Base-by-base conservation (phyloP, 1,139 yeast genomes). In the Fermentozyma sake region DNA sequence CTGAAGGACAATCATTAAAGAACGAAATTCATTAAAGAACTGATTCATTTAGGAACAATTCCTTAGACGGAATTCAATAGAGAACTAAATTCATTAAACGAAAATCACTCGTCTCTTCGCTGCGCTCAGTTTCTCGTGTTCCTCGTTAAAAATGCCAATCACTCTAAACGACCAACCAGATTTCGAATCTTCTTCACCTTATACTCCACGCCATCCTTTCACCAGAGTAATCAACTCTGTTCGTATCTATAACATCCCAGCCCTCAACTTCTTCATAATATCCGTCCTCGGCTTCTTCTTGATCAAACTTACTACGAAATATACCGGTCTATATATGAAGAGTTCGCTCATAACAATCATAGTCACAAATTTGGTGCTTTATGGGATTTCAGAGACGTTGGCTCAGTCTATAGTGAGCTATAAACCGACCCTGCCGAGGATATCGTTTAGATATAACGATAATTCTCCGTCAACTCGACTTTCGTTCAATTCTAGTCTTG, bases 311-410 rank as follows among this genome's bases (percentile, higher is more conserved):
- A 73, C 83, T 3, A 62, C 72, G 16, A 66, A 68, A 28, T 81
- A 80, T 47, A 76, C 77, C 28, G 66, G 62, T n/a, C 51, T 85
- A 29, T 87, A 87, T 51, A 70, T 72, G 44, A 67, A 61, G 35
- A 76, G 76, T 31, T 79, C 93, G 1, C 55, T 87, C 15, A 50
- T 82, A 11, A 87, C 96, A 4, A 84, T 89, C 26, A 73, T 85
- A 32, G 75, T 81, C n/a, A 79, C 96, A 1, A 89, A 89, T 48
- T 60, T 84, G 20, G 76, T 89, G 8, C 61, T 89, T 4, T 85
- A 79, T 50, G 96, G 96, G 0, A 76, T 87, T 6, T 87, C 96
- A 0, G 98, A 89, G 49, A 77, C 91, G 0, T 55, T 87, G 35
- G 98, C 97, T 0, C 98, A 91, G 52, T 68, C 83, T 1, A 58